Evolutionary conservation across 176 grass and related monocot species (phyloP).

Genomic region (Poa pratensis): DNA sequence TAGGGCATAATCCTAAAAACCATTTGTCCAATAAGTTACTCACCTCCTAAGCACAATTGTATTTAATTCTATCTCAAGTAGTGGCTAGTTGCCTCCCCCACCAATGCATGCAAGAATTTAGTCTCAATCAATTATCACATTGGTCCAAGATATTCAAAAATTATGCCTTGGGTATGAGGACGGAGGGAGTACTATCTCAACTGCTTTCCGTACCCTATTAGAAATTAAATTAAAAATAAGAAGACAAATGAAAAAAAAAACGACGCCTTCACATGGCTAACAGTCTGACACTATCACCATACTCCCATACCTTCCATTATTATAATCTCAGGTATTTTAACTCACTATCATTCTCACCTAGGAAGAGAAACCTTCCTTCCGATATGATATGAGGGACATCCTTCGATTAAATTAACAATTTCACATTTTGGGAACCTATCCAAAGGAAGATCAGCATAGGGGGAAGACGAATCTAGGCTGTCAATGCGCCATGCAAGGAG

Average conservation of each 20-base stretch:
- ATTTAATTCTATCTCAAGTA: too few species aligned
- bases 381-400: constrained; percentile 36
- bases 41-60: too few species aligned
- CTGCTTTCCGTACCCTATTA: neutral
- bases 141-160: too few species aligned
- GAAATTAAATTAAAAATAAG: neutral
- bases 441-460: constrained; percentile 57
- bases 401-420: constrained; percentile 37
- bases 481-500: constrained; percentile 28
- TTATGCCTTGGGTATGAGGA: too few species aligned
- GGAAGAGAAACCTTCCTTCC: constrained; percentile 38
- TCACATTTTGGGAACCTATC: constrained; percentile 41
- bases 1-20: too few species aligned
- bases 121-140: too few species aligned
- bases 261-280: constrained; percentile 11
- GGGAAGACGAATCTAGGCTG: constrained; percentile 47
- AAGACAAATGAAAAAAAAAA: too few species aligned
- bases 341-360: constrained; percentile 29
- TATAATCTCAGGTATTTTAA: constrained; percentile 36
- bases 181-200: too few species aligned
- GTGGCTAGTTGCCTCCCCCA: too few species aligned
- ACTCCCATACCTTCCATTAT: constrained; percentile 15
- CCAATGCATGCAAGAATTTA: too few species aligned
- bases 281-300: constrained; percentile 8
- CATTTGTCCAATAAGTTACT: too few species aligned